Evolutionary conservation across 2,329 filamentous ascomycete species (phyloP).

Genomic region (Escovopsis sp.): DNA sequence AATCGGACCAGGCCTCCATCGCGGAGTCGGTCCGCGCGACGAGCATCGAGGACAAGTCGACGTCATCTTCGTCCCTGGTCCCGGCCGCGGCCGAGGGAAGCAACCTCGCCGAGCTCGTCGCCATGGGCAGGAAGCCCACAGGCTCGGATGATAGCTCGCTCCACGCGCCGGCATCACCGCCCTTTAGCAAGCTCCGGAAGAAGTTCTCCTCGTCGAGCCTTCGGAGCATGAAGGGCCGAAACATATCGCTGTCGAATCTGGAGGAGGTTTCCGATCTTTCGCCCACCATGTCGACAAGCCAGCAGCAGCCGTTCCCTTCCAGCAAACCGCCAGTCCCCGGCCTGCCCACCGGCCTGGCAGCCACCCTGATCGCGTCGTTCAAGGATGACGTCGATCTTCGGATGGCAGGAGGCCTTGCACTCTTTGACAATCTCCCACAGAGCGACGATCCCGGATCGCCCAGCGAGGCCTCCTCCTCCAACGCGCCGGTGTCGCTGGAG

Average conservation of each 20-base stretch:
- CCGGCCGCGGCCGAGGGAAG: constrained; percentile 15
- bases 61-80: constrained; percentile 1
- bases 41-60: constrained; percentile 5
- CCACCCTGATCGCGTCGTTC: constrained; percentile 49
- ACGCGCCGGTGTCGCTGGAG: constrained; percentile 66
- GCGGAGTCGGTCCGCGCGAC: not conserved
- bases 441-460: constrained; percentile 48
- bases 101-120: constrained; percentile 11
- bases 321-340: constrained; percentile 37
- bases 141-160: constrained; percentile 23
- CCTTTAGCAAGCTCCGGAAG: constrained; percentile 37
- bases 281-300: constrained; percentile 58
- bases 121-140: constrained; percentile 14
- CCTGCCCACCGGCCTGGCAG: constrained; percentile 53
- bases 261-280: constrained; percentile 52
- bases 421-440: constrained; percentile 76
- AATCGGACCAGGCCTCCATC: constrained; percentile 3
- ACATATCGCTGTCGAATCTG: constrained; percentile 49
- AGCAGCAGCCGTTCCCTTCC: constrained; percentile 37
- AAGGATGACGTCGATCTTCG: constrained; percentile 39
- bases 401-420: constrained; percentile 52
- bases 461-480: constrained; percentile 36
- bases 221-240: constrained; percentile 57
- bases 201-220: constrained; percentile 58
- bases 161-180: constrained; percentile 36